Percentiles rank a stretch among this genome's conserved stretches.
phyloP scores from a whole-genome alignment of 805 yeast genomes.

The Wickerhamiella siamensis region DNA sequence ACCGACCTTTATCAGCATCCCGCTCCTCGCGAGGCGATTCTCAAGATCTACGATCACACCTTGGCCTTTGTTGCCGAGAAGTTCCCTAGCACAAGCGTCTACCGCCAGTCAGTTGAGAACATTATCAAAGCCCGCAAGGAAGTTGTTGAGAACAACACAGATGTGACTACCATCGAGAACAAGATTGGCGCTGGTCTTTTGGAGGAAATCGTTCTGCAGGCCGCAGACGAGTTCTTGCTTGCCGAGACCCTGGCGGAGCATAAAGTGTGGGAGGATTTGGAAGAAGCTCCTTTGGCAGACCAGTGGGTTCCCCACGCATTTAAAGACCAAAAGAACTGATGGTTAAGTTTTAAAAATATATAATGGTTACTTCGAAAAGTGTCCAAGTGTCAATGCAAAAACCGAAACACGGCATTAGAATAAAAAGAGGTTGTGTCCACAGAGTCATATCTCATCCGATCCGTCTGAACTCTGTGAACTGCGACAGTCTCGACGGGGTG shows the following conservation, averaged over 20 bases:
- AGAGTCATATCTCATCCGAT: neutral
- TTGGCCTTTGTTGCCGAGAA: conserved; percentile 40
- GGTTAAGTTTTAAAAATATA: too few relatives aligned
- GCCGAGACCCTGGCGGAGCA: conserved; percentile 53
- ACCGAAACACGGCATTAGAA: too few relatives aligned
- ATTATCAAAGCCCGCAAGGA: conserved; percentile 55
- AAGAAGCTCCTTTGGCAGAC: conserved; percentile 63
- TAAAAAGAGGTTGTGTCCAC: too few relatives aligned
- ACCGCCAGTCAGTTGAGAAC: conserved; percentile 58
- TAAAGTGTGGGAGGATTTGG: conserved; percentile 69
- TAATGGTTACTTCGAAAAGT: too few relatives aligned
- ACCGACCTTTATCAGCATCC: conserved; percentile 72
- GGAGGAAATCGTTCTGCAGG: conserved; percentile 72
- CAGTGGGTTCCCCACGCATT: conserved; percentile 42
- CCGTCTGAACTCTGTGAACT: neutral
- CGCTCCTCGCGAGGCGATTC: conserved; percentile 65
- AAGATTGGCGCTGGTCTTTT: conserved; percentile 70
- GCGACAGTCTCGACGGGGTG: neutral
- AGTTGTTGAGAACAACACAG: conserved; percentile 49
- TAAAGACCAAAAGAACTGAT: conserved; percentile 7
- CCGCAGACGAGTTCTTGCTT: conserved; percentile 60
- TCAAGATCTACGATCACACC: conserved; percentile 57
- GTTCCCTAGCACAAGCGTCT: conserved; percentile 61
- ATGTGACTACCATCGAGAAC: conserved; percentile 50
- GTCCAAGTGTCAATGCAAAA: too few relatives aligned